phyloP scores from a whole-genome alignment of 495 filamentous ascomycete species.

The Endocarpon pusillum region DNA sequence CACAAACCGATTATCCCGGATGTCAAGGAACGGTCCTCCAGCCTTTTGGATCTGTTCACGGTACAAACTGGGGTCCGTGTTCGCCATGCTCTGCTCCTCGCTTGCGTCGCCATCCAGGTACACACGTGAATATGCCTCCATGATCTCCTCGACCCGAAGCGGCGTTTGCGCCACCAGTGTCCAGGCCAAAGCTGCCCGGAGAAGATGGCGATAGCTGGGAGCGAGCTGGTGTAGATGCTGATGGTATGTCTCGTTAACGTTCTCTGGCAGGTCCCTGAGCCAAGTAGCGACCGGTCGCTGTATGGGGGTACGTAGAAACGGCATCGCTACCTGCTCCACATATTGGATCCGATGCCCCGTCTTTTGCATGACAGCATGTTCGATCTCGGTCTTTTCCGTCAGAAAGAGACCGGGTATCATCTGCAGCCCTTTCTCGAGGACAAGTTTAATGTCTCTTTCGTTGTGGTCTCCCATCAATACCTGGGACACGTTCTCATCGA shows the following conservation, averaged over 20 bases:
- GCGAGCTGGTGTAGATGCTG: conserved; percentile 4
- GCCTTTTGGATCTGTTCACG: conserved; percentile 4
- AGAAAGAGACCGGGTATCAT: no score
- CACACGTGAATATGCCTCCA: conserved; percentile 4
- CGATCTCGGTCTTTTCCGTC: no score
- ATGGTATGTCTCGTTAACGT: conserved; percentile 5
- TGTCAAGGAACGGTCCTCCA: conserved; percentile 3
- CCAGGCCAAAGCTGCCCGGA: conserved; percentile 1
- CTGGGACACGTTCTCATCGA: conserved; percentile 1
- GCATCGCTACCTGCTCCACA: conserved; percentile 4
- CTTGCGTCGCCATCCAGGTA: conserved; percentile 2
- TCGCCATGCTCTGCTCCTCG: neutral
- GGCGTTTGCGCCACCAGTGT: conserved; percentile 1
- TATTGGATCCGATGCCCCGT: conserved; percentile 5
- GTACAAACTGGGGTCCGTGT: conserved; percentile 1
- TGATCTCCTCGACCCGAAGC: conserved; percentile 3
- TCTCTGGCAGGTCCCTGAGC: conserved; percentile 1
- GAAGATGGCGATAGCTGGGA: conserved; percentile 2
- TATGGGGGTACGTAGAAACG: conserved; percentile 3
- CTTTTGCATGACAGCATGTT: conserved; percentile 2
- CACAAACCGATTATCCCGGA: conserved; percentile 3
- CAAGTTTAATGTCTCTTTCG: no score
- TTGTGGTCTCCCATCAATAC: no score
- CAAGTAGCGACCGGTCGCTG: conserved; percentile 3
- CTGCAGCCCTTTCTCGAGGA: no score